phyloP scores from a whole-genome alignment of 192 early-diverging fungal genomes.

The Oehlia diaphana region DNA sequence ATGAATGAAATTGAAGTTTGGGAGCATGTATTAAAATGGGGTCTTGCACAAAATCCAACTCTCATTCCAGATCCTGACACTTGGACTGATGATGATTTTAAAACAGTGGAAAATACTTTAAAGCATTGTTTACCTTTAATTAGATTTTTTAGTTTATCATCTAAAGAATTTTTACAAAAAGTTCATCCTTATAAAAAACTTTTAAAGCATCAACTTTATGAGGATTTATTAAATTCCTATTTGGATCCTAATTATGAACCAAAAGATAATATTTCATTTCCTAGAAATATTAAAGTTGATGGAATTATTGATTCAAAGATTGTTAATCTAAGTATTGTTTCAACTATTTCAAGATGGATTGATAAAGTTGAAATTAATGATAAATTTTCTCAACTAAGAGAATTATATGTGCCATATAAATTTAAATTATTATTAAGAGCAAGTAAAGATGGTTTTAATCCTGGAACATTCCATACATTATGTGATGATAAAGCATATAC shows the following conservation, averaged over 20 bases:
- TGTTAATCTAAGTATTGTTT: too few relatives aligned
- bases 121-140: not conserved
- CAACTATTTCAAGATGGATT: too few relatives aligned
- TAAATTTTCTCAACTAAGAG: too few relatives aligned
- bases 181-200: not conserved
- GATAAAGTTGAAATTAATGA: too few relatives aligned
- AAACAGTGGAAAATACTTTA: not conserved
- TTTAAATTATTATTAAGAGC: too few relatives aligned
- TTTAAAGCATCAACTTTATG: not conserved
- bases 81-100: not conserved
- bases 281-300: not conserved
- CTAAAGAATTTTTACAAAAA: not conserved
- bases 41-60: not conserved
- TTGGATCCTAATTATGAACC: not conserved
- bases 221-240: not conserved
- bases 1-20: conserved; percentile 7
- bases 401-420: too few relatives aligned
- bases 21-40: conserved; percentile 5
- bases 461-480: too few relatives aligned
- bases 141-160: not conserved
- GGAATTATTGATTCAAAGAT: not conserved
- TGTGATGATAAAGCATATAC: too few relatives aligned
- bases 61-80: not conserved
- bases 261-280: not conserved
- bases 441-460: too few relatives aligned